Evolutionary conservation across 768 basidiomycete genomes (phyloP), one percentile per base, ranked within the genome.

Genomic region (Auricularia cornea): DNA sequence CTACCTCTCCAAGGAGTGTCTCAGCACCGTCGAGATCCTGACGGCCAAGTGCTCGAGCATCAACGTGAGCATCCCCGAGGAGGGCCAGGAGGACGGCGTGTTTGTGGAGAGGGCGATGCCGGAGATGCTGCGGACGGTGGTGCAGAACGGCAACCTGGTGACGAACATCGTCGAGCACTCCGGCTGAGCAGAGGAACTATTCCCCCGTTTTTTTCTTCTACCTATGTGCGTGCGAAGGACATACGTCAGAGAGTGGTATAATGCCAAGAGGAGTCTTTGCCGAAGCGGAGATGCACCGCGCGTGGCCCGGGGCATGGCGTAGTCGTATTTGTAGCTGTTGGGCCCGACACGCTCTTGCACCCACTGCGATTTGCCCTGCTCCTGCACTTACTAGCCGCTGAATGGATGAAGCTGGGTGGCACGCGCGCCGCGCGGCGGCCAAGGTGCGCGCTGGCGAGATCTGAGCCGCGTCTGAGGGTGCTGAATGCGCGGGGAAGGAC

Each of bases 41-140:
- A 96, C 94, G 0, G 89, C 93, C 60, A 98, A 98, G 76, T 95
- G 92, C 74, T 93, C 90, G 70, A 81, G 86, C 33, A 90, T 99
- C 75, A 99, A 98, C 75, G 80, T 99, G 66, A 91, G 84, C 68
- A 71, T 98, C 26, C 94, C 94, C 0, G 85, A 89, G 1, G 86
- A 86, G 67, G 92, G 86, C 20, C 93, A 94, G 67, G 94, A 97
- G 72, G 93, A 96, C 11, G 96, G 94, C 5, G 80, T 95, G 54
- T 98, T 94, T 69, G 83, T 84, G 65, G 97, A 99, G 74, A 86
- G 87, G 66, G 82, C 96, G 1, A 78, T 99, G 23, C 96, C 97
- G 0, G 97, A 99, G 77, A 98, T 97, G 92, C 80, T 99, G 74
- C 92, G 85, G 81, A 92, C 91, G 23, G 82, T 85, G 38, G 79